Percentiles rank a stretch among this genome's conserved stretches.
Evolutionary conservation across 2,329 filamentous ascomycete genomes (phyloP).

Genomic region (Curvularia hawaiiensis): DNA sequence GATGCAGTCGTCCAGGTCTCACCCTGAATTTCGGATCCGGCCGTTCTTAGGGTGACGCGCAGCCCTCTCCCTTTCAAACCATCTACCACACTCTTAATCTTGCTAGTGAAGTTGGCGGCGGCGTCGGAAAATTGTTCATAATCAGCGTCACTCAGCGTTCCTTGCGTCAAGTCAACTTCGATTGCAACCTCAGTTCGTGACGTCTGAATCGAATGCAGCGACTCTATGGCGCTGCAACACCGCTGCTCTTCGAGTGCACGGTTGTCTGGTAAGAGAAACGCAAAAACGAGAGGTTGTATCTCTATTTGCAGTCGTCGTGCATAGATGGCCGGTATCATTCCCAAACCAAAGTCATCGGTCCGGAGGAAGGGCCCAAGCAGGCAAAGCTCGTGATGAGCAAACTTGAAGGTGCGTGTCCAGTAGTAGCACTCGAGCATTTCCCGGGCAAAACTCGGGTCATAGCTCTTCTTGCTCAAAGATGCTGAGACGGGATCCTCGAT

Average conservation of each 20-base stretch:
- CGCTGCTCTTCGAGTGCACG: constrained; percentile 12
- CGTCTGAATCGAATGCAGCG: constrained; percentile 10
- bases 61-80: constrained; percentile 4
- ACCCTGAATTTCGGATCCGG: background rate
- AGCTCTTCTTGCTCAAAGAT: constrained; percentile 1
- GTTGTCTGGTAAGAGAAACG: constrained; percentile 9
- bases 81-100: constrained; percentile 3
- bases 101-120: constrained; percentile 3
- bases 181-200: constrained; percentile 12
- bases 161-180: constrained; percentile 14
- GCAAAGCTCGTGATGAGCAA: constrained; percentile 24
- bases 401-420: constrained; percentile 27
- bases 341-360: constrained; percentile 16
- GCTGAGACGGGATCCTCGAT: constrained; percentile 20
- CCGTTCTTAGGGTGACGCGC: background rate
- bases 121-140: constrained; percentile 9
- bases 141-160: constrained; percentile 4
- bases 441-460: constrained; percentile 12
- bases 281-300: constrained; percentile 18
- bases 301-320: constrained; percentile 20
- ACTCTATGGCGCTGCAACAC: constrained; percentile 10
- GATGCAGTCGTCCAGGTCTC: background rate
- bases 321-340: constrained; percentile 18
- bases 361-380: constrained; percentile 19
- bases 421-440: constrained; percentile 30